Conservation (phyloP, 805 yeast genomes). For the Pichia manshurica region DNA sequence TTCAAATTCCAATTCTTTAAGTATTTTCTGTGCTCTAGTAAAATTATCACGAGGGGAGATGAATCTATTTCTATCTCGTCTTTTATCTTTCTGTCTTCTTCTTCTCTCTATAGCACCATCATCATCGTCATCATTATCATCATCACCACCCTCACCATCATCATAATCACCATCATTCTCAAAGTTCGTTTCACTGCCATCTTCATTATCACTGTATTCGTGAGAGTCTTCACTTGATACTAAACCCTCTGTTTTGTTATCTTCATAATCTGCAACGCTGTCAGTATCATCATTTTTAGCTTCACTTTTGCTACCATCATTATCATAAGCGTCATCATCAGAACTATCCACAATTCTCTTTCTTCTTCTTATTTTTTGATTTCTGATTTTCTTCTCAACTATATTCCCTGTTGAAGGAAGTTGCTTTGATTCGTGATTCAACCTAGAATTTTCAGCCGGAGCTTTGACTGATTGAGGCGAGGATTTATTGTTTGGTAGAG, state of each 20-base stretch:
- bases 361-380: not conserved
- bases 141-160: conserved; percentile 1
- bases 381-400: not conserved
- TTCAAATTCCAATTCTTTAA: conserved; percentile 17
- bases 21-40: conserved; percentile 7
- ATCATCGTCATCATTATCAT: too few species aligned
- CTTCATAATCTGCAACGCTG: not conserved
- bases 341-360: too few species aligned
- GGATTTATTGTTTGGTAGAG: too few species aligned
- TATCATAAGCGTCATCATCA: not conserved
- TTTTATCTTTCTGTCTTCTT: not conserved
- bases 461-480: too few species aligned
- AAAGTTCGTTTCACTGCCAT: not conserved
- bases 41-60: not conserved
- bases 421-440: not conserved
- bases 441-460: too few species aligned
- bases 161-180: conserved; percentile 2
- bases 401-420: not conserved
- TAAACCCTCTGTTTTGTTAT: not conserved
- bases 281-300: not conserved
- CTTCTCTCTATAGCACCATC: too few species aligned
- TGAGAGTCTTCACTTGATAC: not conserved
- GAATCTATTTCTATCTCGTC: not conserved
- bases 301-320: not conserved
- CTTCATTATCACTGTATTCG: not conserved